A percentile compares a stretch with the other conserved stretches of the same genome.
These are phyloP conservation scores for Malus orientalis DNA, from an alignment of 306 rosid species.

Conservation along the genomic window DNA sequence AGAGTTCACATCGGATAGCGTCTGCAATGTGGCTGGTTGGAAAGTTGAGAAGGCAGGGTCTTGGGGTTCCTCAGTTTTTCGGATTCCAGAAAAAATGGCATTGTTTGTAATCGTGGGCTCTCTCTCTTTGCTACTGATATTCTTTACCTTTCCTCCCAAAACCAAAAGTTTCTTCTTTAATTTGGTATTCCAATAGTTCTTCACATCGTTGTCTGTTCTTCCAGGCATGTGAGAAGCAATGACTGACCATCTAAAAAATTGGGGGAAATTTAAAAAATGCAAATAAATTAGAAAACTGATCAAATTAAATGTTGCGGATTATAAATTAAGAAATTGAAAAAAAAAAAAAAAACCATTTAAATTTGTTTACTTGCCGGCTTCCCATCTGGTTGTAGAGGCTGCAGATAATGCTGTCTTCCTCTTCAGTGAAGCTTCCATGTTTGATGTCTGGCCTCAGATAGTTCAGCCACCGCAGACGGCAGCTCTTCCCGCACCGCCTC, in stretches of 20 bases:
- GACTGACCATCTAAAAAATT: constrained; percentile 57
- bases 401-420: constrained; percentile 61
- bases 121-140: neutral
- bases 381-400: constrained; percentile 63
- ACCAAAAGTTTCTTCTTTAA: constrained; percentile 59
- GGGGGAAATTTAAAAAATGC: neutral
- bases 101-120: constrained; percentile 1
- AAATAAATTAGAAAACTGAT: neutral
- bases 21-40: constrained; percentile 8
- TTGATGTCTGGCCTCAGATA: constrained; percentile 87
- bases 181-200: constrained; percentile 85
- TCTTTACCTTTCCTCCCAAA: constrained; percentile 28
- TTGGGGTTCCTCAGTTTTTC: constrained; percentile 12
- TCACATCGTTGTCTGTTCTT: constrained; percentile 89
- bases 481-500: constrained; percentile 82
- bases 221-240: constrained; percentile 74
- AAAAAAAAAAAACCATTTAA: neutral
- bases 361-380: constrained; percentile 43
- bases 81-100: constrained; percentile 11
- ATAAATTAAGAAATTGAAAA: neutral
- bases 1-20: constrained; percentile 1
- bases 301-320: neutral
- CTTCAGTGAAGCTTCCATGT: constrained; percentile 79
- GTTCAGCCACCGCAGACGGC: constrained; percentile 84
- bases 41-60: constrained; percentile 14